Evolutionary conservation across 371 early-diverging fungal genomes (phyloP).

Genomic region (Mortierella sp.): DNA sequence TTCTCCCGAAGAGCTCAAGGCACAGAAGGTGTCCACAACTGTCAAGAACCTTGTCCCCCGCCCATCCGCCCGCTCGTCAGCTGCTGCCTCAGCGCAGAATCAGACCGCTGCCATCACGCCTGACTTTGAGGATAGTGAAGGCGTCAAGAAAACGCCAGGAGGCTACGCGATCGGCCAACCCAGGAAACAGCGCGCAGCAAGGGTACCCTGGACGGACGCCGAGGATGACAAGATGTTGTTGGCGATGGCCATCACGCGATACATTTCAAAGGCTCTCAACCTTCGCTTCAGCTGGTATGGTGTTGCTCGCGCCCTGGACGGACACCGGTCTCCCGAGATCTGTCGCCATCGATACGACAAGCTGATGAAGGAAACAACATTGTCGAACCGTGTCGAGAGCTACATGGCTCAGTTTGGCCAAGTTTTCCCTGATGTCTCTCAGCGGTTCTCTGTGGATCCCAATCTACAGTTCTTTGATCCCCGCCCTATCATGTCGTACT

Average conservation of each 20-base stretch:
- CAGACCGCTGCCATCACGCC: not conserved
- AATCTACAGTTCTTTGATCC: constrained; percentile 45
- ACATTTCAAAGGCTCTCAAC: constrained; percentile 28
- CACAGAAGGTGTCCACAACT: not conserved
- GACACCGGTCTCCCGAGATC: constrained; percentile 19
- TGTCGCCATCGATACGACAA: constrained; percentile 46
- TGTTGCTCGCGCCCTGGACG: constrained; percentile 18
- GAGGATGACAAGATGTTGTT: constrained; percentile 39
- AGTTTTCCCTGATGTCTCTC: constrained; percentile 15
- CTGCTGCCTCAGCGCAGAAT: not conserved
- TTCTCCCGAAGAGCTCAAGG: not conserved
- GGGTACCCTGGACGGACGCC: constrained; percentile 26
- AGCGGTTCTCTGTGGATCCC: constrained; percentile 24
- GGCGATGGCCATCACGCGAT: constrained; percentile 20
- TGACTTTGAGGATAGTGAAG: not conserved
- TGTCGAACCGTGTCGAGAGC: constrained; percentile 26
- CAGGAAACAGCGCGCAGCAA: constrained; percentile 22
- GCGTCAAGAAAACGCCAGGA: not conserved
- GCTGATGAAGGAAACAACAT: constrained; percentile 20
- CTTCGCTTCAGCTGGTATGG: constrained; percentile 42
- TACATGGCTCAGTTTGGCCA: constrained; percentile 32
- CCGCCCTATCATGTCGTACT: constrained; percentile 22
- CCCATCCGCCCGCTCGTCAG: not conserved
- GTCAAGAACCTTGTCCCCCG: not conserved
- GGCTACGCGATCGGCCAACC: constrained; percentile 12